Evolutionary conservation across 163 green algal species (phyloP), one percentile per base, ranked within the genome.

Genomic region (Chlamydomonas reinhardtii): DNA sequence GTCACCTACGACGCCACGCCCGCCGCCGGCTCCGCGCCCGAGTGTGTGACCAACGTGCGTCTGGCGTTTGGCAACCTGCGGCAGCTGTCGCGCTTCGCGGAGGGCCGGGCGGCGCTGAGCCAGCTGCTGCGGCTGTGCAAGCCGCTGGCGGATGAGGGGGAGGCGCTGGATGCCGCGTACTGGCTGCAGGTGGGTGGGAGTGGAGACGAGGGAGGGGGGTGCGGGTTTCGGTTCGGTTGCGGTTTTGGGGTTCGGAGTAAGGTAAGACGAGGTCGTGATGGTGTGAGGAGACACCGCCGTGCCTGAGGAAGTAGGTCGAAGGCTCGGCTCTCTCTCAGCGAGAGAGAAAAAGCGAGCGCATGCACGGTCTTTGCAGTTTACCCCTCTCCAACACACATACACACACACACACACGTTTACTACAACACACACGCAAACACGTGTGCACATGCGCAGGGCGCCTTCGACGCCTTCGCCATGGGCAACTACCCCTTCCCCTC

Each of bases 391-490:
- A n/a, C n/a, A n/a, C n/a, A n/a, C n/a, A n/a, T n/a, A n/a, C n/a
- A n/a, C n/a, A n/a, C n/a, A n/a, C n/a, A n/a, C n/a, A n/a, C n/a
- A n/a, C n/a, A n/a, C n/a, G n/a, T n/a, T n/a, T n/a, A n/a, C n/a
- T n/a, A n/a, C 48, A 56, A 20, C 48, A 12, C 48, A 56, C 48
- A 1, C 48, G 19, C 14, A 1, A 9, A 56, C 48, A 12, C 48
- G 9, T 17, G 6, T 14, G 39, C 48, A 12, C 48, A 12, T 1
- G 14, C 48, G 6, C 72, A 91, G 90, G 87, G 82, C 14, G 93
- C 94, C 5, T 97, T 94, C 85, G 94, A 96, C 85, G 95, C 94
- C 72, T 90, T 94, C 77, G 94, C 92, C 25, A 94, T 94, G 94
- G 94, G 94, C 48, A 94, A 96, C 84, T 97, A 92, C 84, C 95